Percentiles rank a stretch among this genome's conserved stretches.
Evolutionary conservation across 495 filamentous ascomycete genomes (phyloP).

Genomic region (Hypoxylon intermedium): DNA sequence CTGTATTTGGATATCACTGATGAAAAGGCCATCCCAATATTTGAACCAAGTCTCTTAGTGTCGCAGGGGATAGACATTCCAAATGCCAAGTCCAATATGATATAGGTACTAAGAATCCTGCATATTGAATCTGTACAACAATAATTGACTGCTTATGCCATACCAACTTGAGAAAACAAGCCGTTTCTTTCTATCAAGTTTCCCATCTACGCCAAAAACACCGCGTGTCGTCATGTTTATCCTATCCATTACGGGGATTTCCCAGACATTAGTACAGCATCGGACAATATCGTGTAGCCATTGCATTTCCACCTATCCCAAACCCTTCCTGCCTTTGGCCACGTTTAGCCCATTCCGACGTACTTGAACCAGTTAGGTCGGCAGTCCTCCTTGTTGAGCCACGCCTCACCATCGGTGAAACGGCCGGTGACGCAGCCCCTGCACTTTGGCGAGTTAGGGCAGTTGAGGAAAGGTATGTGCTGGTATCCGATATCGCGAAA

Average conservation of each 20-base stretch:
- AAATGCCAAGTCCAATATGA: constrained; percentile 13
- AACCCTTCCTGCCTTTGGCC: not conserved
- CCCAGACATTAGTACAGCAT: constrained; percentile 38
- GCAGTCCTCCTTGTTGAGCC: constrained; percentile 90
- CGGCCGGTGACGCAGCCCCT: constrained; percentile 83
- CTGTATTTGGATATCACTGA: constrained; percentile 58
- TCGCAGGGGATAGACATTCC: constrained; percentile 12
- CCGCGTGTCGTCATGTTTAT: constrained; percentile 34
- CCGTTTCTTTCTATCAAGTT: constrained; percentile 37
- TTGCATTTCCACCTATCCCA: constrained; percentile 26
- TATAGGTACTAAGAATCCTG: constrained; percentile 11
- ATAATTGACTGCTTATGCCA: constrained; percentile 14
- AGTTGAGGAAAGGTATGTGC: constrained; percentile 98
- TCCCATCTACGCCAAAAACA: constrained; percentile 37
- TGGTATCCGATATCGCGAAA: constrained; percentile 99
- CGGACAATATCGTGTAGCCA: constrained; percentile 29
- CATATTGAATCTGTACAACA: constrained; percentile 17
- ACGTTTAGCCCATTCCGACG: constrained; percentile 74
- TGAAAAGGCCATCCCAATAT: not conserved
- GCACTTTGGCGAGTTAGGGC: constrained; percentile 95
- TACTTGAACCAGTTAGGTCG: constrained; percentile 96
- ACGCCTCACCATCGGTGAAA: constrained; percentile 86
- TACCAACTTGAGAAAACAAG: constrained; percentile 23
- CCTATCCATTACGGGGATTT: constrained; percentile 35
- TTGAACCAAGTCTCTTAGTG: not conserved